Evolutionary conservation across 2,329 filamentous ascomycete genomes (phyloP).

Genomic region (Exophiala oligosperma): DNA sequence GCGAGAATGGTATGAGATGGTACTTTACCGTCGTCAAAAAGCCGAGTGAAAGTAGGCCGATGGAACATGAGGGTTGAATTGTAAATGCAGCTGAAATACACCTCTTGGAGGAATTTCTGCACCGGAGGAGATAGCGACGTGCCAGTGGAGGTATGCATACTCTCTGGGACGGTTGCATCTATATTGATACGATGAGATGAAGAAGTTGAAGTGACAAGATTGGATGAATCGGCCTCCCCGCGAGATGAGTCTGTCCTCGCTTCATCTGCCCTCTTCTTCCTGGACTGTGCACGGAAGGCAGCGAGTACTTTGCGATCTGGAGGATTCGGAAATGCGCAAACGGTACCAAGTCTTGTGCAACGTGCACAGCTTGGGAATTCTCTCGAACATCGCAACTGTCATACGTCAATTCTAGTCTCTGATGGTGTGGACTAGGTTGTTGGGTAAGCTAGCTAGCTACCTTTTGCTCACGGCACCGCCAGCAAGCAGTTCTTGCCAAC

Average conservation of each 20-base stretch:
- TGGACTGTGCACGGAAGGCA: conserved; percentile 10
- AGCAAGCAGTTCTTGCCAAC: conserved; percentile 9
- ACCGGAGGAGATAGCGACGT: background rate
- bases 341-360: conserved; percentile 6
- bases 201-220: too few relatives aligned
- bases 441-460: background rate
- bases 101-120: conserved; percentile 11
- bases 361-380: conserved; percentile 13
- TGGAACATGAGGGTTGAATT: conserved; percentile 15
- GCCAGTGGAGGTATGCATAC: too few relatives aligned
- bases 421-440: background rate
- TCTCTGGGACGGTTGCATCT: too few relatives aligned
- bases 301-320: conserved; percentile 17
- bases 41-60: conserved; percentile 2
- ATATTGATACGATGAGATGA: too few relatives aligned
- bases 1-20: conserved; percentile 5
- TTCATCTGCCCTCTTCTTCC: conserved; percentile 1
- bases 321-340: conserved; percentile 13
- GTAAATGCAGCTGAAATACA: conserved; percentile 17
- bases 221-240: too few relatives aligned
- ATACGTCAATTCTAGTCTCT: background rate
- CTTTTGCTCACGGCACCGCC: conserved; percentile 16
- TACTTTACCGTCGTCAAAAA: conserved; percentile 2
- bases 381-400: conserved; percentile 14
- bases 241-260: too few relatives aligned